Conservation (phyloP, 768 basidiomycete species). For the Leccinellum albellum region DNA sequence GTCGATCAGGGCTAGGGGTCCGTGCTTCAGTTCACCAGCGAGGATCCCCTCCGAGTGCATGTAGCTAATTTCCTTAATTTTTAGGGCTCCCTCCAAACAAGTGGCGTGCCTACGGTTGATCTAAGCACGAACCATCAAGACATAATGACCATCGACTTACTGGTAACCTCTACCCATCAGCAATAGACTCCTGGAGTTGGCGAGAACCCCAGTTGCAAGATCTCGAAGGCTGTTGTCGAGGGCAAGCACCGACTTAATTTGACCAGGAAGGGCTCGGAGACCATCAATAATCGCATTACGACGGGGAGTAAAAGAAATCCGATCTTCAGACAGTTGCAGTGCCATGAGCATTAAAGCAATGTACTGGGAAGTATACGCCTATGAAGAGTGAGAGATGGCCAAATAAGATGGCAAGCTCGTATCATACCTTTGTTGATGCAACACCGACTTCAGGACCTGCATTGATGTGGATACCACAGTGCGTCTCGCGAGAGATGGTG, state of each 20-base stretch:
- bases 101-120: slow-evolving; percentile 68
- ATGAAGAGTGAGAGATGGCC: slow-evolving; percentile 3
- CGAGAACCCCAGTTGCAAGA: slow-evolving; percentile 73
- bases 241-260: slow-evolving; percentile 84
- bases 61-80: slow-evolving; percentile 99
- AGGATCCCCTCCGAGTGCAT: slow-evolving; percentile 68
- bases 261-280: slow-evolving; percentile 82
- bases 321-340: slow-evolving; percentile 96
- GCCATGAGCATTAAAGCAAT: slow-evolving; percentile 98
- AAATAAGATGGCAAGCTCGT: neutral
- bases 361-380: slow-evolving; percentile 99
- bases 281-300: slow-evolving; percentile 92
- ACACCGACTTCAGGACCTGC: slow-evolving; percentile 99
- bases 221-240: slow-evolving; percentile 74
- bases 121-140: neutral
- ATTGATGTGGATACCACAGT: slow-evolving; percentile 99
- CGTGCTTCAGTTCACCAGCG: slow-evolving; percentile 98
- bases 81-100: slow-evolving; percentile 95
- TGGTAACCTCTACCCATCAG: slow-evolving; percentile 99
- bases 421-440: slow-evolving; percentile 85
- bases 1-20: slow-evolving; percentile 94
- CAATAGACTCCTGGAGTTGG: slow-evolving; percentile 81
- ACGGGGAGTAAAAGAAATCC: slow-evolving; percentile 87
- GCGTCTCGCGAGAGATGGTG: slow-evolving; percentile 95
- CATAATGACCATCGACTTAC: slow-evolving; percentile 39